These are phyloP conservation scores for Kodamaea jinghongensis DNA, from an alignment of 805 yeast species.

Conservation along the genomic window DNA sequence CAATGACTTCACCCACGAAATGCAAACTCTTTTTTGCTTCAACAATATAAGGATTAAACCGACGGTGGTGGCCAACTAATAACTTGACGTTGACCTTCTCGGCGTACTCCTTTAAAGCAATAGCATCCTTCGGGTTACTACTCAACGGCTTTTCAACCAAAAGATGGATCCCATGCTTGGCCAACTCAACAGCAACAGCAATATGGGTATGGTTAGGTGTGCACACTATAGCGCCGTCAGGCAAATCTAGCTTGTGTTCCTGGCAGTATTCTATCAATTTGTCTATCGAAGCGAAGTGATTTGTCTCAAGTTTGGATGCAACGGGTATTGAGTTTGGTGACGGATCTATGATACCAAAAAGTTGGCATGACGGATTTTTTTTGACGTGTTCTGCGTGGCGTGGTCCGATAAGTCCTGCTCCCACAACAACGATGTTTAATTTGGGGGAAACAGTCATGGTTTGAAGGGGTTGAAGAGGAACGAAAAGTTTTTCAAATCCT, in stretches of 20 bases:
- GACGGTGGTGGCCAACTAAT: conserved; percentile 42
- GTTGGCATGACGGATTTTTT: conserved; percentile 18
- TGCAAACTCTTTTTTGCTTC: conserved; percentile 33
- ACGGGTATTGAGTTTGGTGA: conserved; percentile 19
- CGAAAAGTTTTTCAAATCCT: conserved; percentile 2
- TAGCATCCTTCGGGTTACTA: conserved; percentile 32
- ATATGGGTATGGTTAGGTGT: conserved; percentile 44
- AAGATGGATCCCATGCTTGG: conserved; percentile 33
- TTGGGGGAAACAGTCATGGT: conserved; percentile 12
- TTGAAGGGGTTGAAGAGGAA: background rate
- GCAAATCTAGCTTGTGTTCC: conserved; percentile 18
- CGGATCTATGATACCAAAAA: conserved; percentile 28
- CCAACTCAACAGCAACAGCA: conserved; percentile 31
- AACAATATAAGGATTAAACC: conserved; percentile 42
- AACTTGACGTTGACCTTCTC: conserved; percentile 25
- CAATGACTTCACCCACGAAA: conserved; percentile 31
- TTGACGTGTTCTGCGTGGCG: conserved; percentile 25
- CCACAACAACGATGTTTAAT: conserved; percentile 17
- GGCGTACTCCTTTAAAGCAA: conserved; percentile 29
- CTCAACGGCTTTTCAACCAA: conserved; percentile 42
- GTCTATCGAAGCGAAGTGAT: conserved; percentile 18
- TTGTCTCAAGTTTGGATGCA: conserved; percentile 16
- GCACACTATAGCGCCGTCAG: conserved; percentile 40
- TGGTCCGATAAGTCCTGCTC: conserved; percentile 30
- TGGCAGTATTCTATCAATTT: conserved; percentile 20